Percentiles rank a stretch among this genome's conserved stretches.
Conservation (phyloP, 352 stramenopile genomes). For the Globisporangium solare region DNA sequence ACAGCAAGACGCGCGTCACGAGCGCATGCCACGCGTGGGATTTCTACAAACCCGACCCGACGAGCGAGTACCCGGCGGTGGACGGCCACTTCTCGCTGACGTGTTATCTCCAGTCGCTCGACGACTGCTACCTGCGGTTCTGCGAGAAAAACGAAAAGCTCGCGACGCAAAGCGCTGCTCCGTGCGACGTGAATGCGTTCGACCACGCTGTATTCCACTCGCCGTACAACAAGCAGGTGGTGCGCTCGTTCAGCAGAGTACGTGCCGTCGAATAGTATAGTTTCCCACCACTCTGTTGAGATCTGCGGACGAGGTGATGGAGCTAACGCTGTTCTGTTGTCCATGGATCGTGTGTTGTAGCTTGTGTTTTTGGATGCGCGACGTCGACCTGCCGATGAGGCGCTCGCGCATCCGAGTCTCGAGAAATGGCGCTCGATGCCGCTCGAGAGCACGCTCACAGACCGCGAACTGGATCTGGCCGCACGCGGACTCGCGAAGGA, state of each 20-base stretch:
- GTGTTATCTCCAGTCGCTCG: slow-evolving; percentile 94
- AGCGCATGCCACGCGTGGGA: slow-evolving; percentile 95
- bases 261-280: slow-evolving; percentile 8
- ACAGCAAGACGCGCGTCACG: slow-evolving; percentile 87
- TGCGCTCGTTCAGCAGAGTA: slow-evolving; percentile 94
- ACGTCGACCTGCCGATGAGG: slow-evolving; percentile 18
- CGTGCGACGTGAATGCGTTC: slow-evolving; percentile 60
- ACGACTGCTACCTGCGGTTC: slow-evolving; percentile 93
- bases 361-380: slow-evolving; percentile 59
- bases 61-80: slow-evolving; percentile 94
- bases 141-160: slow-evolving; percentile 67
- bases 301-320: no score
- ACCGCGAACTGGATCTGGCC: slow-evolving; percentile 87
- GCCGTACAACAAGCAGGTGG: slow-evolving; percentile 98
- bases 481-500: slow-evolving; percentile 76
- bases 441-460: slow-evolving; percentile 90
- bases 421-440: slow-evolving; percentile 70
- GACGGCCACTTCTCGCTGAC: slow-evolving; percentile 93
- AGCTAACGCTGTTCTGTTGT: background rate
- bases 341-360: slow-evolving; percentile 15
- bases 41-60: slow-evolving; percentile 96
- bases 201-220: slow-evolving; percentile 97
- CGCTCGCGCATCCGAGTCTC: slow-evolving; percentile 31
- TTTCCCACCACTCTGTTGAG: no score
- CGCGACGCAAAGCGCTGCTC: slow-evolving; percentile 6